Evolutionary conservation across 2,329 filamentous ascomycete genomes (phyloP).

Genomic region (Cladosporium phlei): DNA sequence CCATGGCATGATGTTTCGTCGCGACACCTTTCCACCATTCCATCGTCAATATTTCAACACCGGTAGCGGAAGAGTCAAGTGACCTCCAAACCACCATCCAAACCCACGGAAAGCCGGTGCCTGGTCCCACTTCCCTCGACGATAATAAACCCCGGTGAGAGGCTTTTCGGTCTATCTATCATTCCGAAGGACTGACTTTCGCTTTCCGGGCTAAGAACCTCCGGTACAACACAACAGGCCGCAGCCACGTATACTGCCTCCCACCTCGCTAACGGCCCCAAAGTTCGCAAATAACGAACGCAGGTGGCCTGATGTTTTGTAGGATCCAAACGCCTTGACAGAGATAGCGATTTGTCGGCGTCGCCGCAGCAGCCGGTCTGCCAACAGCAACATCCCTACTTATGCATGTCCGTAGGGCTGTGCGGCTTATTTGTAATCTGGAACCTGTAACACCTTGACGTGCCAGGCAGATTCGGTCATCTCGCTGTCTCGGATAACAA

Average conservation of each 20-base stretch:
- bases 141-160: not conserved
- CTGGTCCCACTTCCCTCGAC: too few relatives aligned
- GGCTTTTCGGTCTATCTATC: not conserved
- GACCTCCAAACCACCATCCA: not conserved
- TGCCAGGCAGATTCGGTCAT: not conserved
- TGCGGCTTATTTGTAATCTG: not conserved
- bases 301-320: slow-evolving; percentile 11
- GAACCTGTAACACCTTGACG: not conserved
- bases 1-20: too few relatives aligned
- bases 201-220: slow-evolving; percentile 1
- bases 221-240: not conserved
- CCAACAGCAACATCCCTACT: not conserved
- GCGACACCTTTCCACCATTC: too few relatives aligned
- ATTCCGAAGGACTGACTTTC: not conserved
- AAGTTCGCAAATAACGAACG: not conserved
- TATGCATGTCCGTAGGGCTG: not conserved
- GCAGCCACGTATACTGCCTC: slow-evolving; percentile 6
- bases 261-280: slow-evolving; percentile 4
- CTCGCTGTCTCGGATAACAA: not conserved
- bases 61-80: not conserved
- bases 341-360: not conserved
- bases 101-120: too few relatives aligned
- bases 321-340: not conserved
- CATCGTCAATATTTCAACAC: not conserved
- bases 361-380: slow-evolving; percentile 5